Base-by-base conservation (phyloP, 2,329 filamentous ascomycete genomes). In the Colletotrichum sp. region DNA sequence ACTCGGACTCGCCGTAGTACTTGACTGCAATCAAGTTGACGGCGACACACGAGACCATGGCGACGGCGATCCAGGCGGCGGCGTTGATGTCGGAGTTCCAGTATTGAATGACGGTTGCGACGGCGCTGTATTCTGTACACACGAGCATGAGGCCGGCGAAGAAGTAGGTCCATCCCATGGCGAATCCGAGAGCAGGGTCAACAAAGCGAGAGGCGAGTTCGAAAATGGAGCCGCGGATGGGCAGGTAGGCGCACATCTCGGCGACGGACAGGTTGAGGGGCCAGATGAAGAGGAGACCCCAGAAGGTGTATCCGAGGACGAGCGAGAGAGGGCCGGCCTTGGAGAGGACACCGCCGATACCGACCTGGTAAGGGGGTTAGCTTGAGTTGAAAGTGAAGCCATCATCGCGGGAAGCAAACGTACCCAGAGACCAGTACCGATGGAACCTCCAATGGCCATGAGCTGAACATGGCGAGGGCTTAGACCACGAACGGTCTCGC, bases 171-270 rank as follows among this genome's bases (percentile, higher is more conserved):
- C 87, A 89, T 13, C 87, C 88, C 81, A 89, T 86, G 66, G 88
- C 88, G 77, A 92, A 92, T 15, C 90, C 91, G 44, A 93, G 83
- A 16, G 89, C 89, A 4, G 89, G 88, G 79, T 92, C 90, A 34
- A 90, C 87, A 77, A 89, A 92, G 21, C 90, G 87, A 18, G 84
- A 86, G 71, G 88, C 89, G 66, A 90, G 87, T 77, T 91, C 89
- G 55, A 90, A 90, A 59, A 91, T 89, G 18, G 89, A 88, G 60
- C 89, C 87, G 39, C 89, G 86, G 67, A 91, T 84, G 5, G 90
- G 90, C 28, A 91, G 84, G 76, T 90, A 91, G 8, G 90, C 87
- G 69, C 87, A 88, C 88, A 92, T 91, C 82, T 92, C 91, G 69
- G 89, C 90, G 39, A 92, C 86, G 77, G 84, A 86, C 76, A 88